These are phyloP conservation scores for Candida labiduridarum DNA, from an alignment of 1,139 yeast genomes.

Conservation along the genomic window DNA sequence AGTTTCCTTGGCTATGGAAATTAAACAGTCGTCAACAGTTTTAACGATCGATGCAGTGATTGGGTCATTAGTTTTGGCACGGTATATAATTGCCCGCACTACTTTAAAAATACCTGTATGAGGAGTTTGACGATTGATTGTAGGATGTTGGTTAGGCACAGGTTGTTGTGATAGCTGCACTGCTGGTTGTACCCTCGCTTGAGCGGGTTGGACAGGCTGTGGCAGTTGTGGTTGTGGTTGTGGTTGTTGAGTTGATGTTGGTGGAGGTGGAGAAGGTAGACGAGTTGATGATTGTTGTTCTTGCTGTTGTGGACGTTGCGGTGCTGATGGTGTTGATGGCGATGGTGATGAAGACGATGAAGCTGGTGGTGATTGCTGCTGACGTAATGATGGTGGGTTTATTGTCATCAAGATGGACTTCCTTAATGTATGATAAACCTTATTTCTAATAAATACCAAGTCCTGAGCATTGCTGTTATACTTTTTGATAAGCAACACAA, in stretches of 20 bases:
- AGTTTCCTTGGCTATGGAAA: conserved; percentile 41
- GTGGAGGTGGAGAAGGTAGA: not conserved
- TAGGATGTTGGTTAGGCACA: not conserved
- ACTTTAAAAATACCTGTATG: conserved; percentile 39
- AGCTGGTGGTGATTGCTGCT: not conserved
- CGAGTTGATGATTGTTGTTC: not conserved
- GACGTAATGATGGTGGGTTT: not conserved
- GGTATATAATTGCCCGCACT: conserved; percentile 46
- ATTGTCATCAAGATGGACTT: not conserved
- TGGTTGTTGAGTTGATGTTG: not conserved
- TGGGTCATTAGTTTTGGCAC: conserved; percentile 17
- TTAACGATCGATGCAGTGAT: conserved; percentile 21
- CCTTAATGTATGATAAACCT: conserved; percentile 2
- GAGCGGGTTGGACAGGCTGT: not conserved
- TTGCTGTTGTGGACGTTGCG: not conserved
- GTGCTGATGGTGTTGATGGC: not conserved
- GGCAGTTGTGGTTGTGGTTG: not conserved
- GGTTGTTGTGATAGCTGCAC: not conserved
- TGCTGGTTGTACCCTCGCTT: not conserved
- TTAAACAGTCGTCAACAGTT: conserved; percentile 34
- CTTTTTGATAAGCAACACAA: not conserved
- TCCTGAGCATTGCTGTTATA: not conserved
- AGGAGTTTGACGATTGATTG: not conserved
- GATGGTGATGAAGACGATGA: not conserved
- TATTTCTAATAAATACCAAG: conserved; percentile 1